phyloP scores from a whole-genome alignment of 2,329 filamentous ascomycete genomes.

The Akanthomyces uredinophilus region DNA sequence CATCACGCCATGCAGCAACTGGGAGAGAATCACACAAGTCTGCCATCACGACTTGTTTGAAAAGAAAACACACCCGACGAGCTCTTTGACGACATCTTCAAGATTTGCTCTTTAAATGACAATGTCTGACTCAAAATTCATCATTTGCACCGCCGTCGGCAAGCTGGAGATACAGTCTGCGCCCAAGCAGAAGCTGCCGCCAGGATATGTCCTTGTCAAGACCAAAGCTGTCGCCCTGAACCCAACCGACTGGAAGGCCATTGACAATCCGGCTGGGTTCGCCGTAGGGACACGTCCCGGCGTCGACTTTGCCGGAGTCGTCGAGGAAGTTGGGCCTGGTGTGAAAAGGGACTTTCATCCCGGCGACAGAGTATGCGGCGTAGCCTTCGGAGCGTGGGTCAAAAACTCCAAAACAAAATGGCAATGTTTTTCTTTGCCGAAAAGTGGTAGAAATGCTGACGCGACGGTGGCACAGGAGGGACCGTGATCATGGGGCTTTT shows the following conservation, averaged over 20 bases:
- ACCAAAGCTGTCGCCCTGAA: slow-evolving; percentile 31
- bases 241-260: slow-evolving; percentile 31
- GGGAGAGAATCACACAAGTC: too few relatives aligned
- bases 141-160: slow-evolving; percentile 2
- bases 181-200: neutral
- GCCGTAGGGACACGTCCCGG: slow-evolving; percentile 24
- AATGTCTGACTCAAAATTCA: neutral
- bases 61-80: too few relatives aligned
- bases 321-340: slow-evolving; percentile 40
- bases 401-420: neutral
- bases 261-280: slow-evolving; percentile 26
- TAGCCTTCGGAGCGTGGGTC: slow-evolving; percentile 29
- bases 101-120: too few relatives aligned
- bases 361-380: slow-evolving; percentile 43
- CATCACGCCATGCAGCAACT: too few relatives aligned
- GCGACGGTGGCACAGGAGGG: neutral
- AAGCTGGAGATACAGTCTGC: neutral
- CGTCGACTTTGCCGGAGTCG: slow-evolving; percentile 40
- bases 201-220: slow-evolving; percentile 27
- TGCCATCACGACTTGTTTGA: too few relatives aligned
- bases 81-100: too few relatives aligned
- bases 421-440: neutral
- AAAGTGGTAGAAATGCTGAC: neutral
- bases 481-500: slow-evolving; percentile 40
- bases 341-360: slow-evolving; percentile 38